phyloP scores from a whole-genome alignment of 2,329 filamentous ascomycete species.

The Coniochaeta ligniaria region DNA sequence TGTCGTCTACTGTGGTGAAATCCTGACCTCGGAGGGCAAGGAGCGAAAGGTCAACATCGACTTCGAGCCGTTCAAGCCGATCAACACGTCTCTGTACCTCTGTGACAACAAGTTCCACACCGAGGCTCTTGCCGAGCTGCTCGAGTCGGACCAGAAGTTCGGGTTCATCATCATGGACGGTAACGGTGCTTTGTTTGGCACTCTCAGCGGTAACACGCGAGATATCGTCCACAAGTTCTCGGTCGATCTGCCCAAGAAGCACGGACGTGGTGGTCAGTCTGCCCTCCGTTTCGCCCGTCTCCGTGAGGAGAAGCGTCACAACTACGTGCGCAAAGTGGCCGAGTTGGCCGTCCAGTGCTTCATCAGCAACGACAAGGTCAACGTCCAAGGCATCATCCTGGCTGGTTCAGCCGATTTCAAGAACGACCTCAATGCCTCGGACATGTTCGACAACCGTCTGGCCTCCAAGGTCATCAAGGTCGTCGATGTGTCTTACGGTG shows the following conservation, averaged over 20 bases:
- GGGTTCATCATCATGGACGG: constrained; percentile 99
- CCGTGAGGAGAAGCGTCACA: constrained; percentile 98
- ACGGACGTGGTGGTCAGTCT: constrained; percentile 99
- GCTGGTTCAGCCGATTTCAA: constrained; percentile 99
- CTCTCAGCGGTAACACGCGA: constrained; percentile 92
- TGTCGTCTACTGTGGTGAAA: constrained; percentile 99
- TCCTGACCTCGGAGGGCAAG: constrained; percentile 96
- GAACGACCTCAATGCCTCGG: constrained; percentile 95
- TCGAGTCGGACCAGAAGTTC: constrained; percentile 98
- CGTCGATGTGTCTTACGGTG: constrained; percentile 96
- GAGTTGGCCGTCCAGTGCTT: constrained; percentile 98
- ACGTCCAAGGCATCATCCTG: constrained; percentile 90
- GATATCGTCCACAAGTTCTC: constrained; percentile 97
- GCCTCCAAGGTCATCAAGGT: constrained; percentile 97
- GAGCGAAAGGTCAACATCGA: constrained; percentile 99
- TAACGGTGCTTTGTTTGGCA: constrained; percentile 96
- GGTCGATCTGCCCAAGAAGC: constrained; percentile 98
- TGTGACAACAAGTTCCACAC: constrained; percentile 99
- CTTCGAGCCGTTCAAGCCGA: constrained; percentile 99
- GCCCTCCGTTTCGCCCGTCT: constrained; percentile 99
- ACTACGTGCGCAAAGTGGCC: constrained; percentile 98
- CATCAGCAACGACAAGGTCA: constrained; percentile 97
- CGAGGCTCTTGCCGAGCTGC: constrained; percentile 89
- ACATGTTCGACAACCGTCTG: constrained; percentile 91
- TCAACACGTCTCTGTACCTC: constrained; percentile 98